phyloP scores from a whole-genome alignment of 768 basidiomycete species.

The Lentinula sp. region DNA sequence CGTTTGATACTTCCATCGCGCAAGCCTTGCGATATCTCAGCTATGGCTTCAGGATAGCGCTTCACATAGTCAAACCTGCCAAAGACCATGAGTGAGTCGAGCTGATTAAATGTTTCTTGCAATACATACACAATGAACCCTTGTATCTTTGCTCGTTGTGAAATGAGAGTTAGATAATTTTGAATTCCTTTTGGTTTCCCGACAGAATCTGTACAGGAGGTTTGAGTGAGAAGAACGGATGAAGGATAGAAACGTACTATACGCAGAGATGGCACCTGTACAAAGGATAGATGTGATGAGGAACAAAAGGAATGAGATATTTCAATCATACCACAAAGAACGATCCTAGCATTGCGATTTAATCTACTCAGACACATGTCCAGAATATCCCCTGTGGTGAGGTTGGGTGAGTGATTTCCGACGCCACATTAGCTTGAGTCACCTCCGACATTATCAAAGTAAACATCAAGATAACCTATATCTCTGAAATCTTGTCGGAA shows the following conservation, averaged over 20 bases:
- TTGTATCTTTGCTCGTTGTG: slow-evolving; percentile 71
- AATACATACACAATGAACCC: slow-evolving; percentile 76
- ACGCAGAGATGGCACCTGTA: slow-evolving; percentile 77
- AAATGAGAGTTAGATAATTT: slow-evolving; percentile 64
- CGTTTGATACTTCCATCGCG: slow-evolving; percentile 68
- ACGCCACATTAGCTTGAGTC: slow-evolving; percentile 4
- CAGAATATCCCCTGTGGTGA: slow-evolving; percentile 62
- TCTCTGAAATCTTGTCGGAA: slow-evolving; percentile 71
- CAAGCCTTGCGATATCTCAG: slow-evolving; percentile 52
- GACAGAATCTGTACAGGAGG: slow-evolving; percentile 34
- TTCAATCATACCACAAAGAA: slow-evolving; percentile 62
- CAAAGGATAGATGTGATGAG: not conserved
- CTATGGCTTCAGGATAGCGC: slow-evolving; percentile 51
- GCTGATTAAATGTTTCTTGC: not conserved
- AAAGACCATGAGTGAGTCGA: not conserved
- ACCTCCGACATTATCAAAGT: slow-evolving; percentile 79
- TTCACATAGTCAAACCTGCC: slow-evolving; percentile 69
- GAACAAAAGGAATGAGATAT: not conserved
- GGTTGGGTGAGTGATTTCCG: not conserved
- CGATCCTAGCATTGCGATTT: slow-evolving; percentile 73
- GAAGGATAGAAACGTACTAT: slow-evolving; percentile 38
- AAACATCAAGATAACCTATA: slow-evolving; percentile 77
- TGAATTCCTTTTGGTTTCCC: slow-evolving; percentile 58
- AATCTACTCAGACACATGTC: slow-evolving; percentile 71
- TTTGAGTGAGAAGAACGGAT: slow-evolving; percentile 14